Percentiles rank a stretch among this genome's conserved stretches.
Conservation (phyloP, 2,329 filamentous ascomycete species). For the Nemania abortiva region DNA sequence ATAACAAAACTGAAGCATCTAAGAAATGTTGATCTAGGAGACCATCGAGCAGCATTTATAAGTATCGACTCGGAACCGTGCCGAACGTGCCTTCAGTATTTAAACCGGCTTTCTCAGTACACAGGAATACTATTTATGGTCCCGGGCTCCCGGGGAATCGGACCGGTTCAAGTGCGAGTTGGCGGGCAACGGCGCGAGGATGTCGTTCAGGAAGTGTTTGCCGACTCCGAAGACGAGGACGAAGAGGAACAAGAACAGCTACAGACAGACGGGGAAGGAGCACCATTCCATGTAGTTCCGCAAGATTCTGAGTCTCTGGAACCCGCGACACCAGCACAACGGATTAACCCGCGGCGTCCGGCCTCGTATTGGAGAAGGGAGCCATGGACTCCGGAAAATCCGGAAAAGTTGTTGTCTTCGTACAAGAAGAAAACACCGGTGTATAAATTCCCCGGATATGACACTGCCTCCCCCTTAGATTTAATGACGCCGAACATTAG, state of each 20-base stretch:
- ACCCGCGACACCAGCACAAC: not conserved
- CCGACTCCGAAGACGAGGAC: constrained; percentile 35
- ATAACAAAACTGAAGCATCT: constrained; percentile 36
- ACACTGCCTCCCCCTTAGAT: not conserved
- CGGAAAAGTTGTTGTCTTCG: constrained; percentile 29
- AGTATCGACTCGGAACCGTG: constrained; percentile 45
- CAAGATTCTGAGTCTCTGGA: too few relatives aligned
- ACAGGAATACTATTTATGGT: constrained; percentile 40
- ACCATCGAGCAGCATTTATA: constrained; percentile 35
- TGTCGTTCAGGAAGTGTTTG: constrained; percentile 37
- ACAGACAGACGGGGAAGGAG: not conserved
- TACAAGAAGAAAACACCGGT: constrained; percentile 46
- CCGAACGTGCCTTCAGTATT: constrained; percentile 39
- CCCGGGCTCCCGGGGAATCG: constrained; percentile 34
- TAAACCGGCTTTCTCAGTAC: constrained; percentile 39
- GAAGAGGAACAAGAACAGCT: not conserved
- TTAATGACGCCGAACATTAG: too few relatives aligned
- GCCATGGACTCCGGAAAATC: constrained; percentile 34
- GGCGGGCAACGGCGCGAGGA: constrained; percentile 34
- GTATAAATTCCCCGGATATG: constrained; percentile 32
- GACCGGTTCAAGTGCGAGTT: constrained; percentile 39
- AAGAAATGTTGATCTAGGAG: constrained; percentile 18
- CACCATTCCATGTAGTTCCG: not conserved
- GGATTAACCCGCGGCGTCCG: not conserved
- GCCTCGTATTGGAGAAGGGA: not conserved